Conservation (phyloP, 345 rosid genomes). For the Rhodamnia argentea region DNA sequence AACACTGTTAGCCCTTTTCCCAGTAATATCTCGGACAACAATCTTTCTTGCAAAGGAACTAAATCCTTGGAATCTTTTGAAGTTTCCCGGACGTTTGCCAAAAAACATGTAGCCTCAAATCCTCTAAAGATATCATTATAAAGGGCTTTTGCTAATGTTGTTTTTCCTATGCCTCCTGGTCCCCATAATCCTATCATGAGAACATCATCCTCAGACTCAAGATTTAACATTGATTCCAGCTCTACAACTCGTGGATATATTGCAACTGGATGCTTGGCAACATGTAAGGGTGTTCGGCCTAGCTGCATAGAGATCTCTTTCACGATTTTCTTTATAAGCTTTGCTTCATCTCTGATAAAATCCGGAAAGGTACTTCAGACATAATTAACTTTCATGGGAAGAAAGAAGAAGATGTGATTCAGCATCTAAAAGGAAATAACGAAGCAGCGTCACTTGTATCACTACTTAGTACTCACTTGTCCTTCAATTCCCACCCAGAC, state of each 20-base stretch:
- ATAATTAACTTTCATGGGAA: neutral
- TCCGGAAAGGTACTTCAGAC: neutral
- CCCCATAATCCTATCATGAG: neutral
- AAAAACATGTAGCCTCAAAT: neutral
- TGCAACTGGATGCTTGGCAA: neutral
- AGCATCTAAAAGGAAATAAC: neutral
- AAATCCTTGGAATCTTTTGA: neutral
- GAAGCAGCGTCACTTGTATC: neutral
- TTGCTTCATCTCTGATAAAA: neutral
- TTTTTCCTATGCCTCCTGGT: neutral
- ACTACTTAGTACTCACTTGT: neutral
- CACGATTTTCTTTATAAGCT: neutral
- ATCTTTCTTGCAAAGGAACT: neutral
- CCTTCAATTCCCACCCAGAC: rapidly evolving
- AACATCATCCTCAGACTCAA: neutral
- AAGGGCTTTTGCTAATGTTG: neutral
- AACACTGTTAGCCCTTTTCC: neutral
- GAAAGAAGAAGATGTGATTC: neutral
- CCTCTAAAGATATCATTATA: neutral
- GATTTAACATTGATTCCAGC: neutral
- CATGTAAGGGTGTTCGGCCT: neutral
- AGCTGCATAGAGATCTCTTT: neutral
- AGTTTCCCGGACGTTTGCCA: neutral
- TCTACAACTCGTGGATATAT: neutral
- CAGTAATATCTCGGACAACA: neutral